A percentile compares a stretch with the other conserved stretches of the same genome.
phyloP scores from a whole-genome alignment of 306 rosid genomes.

The Trifolium repens region DNA sequence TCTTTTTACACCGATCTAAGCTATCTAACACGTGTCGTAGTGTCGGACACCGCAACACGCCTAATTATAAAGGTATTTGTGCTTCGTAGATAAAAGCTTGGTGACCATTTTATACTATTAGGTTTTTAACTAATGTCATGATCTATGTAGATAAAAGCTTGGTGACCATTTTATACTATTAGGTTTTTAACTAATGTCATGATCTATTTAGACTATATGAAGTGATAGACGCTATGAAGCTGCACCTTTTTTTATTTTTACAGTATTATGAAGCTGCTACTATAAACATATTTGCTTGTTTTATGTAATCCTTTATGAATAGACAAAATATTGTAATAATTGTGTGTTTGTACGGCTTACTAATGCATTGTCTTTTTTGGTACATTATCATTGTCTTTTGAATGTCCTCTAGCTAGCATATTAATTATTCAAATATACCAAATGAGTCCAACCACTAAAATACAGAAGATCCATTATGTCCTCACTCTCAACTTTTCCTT shows the following conservation, averaged over 20 bases:
- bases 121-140: not conserved
- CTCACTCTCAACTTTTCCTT: too few species aligned
- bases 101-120: too few species aligned
- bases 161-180: too few species aligned
- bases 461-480: not conserved
- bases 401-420: not conserved
- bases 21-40: too few species aligned
- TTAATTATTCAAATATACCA: not conserved
- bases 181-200: not conserved
- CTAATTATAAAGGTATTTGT: too few species aligned
- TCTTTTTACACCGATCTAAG: too few species aligned
- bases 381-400: not conserved
- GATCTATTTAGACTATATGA: not conserved
- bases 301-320: not conserved
- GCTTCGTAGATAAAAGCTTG: too few species aligned
- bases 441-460: slow-evolving; percentile 2
- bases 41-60: too few species aligned
- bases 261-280: not conserved
- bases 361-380: not conserved
- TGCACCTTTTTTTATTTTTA: not conserved
- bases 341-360: not conserved
- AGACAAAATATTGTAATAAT: not conserved
- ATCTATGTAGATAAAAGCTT: not conserved
- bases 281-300: slow-evolving; percentile 2
- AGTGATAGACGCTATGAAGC: not conserved